A percentile compares a stretch with the other conserved stretches of the same genome.
Evolutionary conservation across 257 asterid species (phyloP).

Genomic region (Fraxinus excelsior): DNA sequence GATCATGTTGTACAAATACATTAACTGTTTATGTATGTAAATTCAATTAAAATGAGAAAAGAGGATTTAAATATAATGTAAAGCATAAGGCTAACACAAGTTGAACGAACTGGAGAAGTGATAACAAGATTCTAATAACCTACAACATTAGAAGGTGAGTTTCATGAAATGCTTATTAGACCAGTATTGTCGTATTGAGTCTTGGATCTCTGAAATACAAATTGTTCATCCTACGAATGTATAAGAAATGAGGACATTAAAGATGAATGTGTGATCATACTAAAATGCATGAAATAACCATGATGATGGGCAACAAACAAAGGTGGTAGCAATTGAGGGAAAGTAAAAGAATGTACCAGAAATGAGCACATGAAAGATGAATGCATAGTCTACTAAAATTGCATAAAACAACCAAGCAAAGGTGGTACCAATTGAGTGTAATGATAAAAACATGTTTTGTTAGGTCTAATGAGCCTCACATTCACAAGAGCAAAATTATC

Average conservation of each 20-base stretch:
- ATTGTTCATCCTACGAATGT: not conserved
- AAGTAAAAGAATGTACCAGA: not conserved
- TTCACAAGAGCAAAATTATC: not conserved
- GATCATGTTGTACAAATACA: too few relatives aligned
- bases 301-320: not conserved
- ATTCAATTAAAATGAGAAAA: not conserved
- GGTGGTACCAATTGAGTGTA: not conserved
- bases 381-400: not conserved
- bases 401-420: not conserved
- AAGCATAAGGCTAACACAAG: too few relatives aligned
- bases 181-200: not conserved
- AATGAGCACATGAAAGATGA: not conserved
- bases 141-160: not conserved
- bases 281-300: not conserved
- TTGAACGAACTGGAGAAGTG: too few relatives aligned
- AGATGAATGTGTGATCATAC: not conserved
- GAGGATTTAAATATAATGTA: not conserved
- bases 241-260: not conserved
- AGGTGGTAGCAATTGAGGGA: not conserved
- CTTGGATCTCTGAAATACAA: not conserved
- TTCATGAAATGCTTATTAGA: not conserved
- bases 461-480: not conserved
- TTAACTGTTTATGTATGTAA: too few relatives aligned
- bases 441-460: not conserved
- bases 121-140: not conserved